Evolutionary conservation across 768 basidiomycete genomes (phyloP).

Genomic region (Tulasnella sp.): DNA sequence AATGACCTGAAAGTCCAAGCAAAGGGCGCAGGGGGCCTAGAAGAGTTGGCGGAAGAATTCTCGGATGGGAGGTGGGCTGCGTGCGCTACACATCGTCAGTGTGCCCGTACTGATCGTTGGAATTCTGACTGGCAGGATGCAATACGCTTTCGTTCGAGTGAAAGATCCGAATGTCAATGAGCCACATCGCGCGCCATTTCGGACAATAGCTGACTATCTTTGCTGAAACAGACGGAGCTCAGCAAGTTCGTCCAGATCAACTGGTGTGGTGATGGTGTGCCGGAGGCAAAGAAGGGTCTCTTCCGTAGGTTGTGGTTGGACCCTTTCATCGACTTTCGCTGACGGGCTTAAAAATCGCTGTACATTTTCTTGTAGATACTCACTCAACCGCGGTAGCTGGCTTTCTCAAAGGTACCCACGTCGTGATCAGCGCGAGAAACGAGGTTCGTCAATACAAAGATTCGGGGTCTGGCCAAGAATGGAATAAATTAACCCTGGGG

Average conservation of each 20-base stretch:
- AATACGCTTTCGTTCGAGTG: constrained; percentile 87
- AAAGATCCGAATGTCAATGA: constrained; percentile 70
- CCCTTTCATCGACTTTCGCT: neutral
- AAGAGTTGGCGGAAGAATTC: constrained; percentile 82
- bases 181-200: neutral
- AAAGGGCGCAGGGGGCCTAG: constrained; percentile 43
- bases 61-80: constrained; percentile 76
- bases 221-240: constrained; percentile 61
- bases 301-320: constrained; percentile 49
- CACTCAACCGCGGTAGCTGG: constrained; percentile 76
- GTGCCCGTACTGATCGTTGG: neutral
- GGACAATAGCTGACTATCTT: neutral
- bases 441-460: constrained; percentile 51
- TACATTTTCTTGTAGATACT: constrained; percentile 45
- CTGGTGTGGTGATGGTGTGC: constrained; percentile 97
- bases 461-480: neutral
- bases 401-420: constrained; percentile 79
- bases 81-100: neutral
- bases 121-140: constrained; percentile 56
- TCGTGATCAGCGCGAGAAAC: constrained; percentile 80
- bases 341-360: neutral
- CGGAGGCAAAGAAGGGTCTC: constrained; percentile 84
- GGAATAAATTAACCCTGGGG: neutral
- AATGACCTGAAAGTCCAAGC: constrained; percentile 43
- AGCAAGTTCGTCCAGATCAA: constrained; percentile 93